These are phyloP conservation scores for Hyphopichia pseudoburtonii DNA, from an alignment of 1,139 yeast genomes.

Conservation along the genomic window DNA sequence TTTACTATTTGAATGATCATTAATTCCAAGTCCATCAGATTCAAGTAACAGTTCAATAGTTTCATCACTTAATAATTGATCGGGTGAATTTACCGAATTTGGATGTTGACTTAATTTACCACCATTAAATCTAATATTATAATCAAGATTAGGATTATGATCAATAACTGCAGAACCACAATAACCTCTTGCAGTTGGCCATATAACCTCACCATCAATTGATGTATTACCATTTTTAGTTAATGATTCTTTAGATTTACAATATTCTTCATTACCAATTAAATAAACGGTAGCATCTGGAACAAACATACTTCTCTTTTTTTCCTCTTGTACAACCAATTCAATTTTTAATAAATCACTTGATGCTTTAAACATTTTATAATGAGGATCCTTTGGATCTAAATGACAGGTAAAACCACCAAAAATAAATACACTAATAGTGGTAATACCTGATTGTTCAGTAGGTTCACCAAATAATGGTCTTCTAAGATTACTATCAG, in stretches of 20 bases:
- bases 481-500: constrained; percentile 2
- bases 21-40: constrained; percentile 2
- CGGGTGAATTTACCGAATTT: not conserved
- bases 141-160: constrained; percentile 17
- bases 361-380: constrained; percentile 28
- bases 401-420: constrained; percentile 37
- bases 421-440: constrained; percentile 32
- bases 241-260: not conserved
- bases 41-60: not conserved
- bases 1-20: not conserved
- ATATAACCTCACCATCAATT: constrained; percentile 8
- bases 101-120: not conserved
- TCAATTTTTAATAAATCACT: constrained; percentile 41
- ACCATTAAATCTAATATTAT: constrained; percentile 7
- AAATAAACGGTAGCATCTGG: constrained; percentile 11
- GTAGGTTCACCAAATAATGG: constrained; percentile 1
- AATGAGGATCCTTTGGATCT: constrained; percentile 14
- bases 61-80: not conserved
- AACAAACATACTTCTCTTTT: not conserved
- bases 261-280: constrained; percentile 4
- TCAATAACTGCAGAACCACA: constrained; percentile 38
- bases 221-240: constrained; percentile 10
- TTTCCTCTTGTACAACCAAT: constrained; percentile 15
- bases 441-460: constrained; percentile 1
- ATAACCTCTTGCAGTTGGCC: constrained; percentile 45